Base-by-base conservation (phyloP, 2,329 filamentous ascomycete species). In the Ascomycota sp. region DNA sequence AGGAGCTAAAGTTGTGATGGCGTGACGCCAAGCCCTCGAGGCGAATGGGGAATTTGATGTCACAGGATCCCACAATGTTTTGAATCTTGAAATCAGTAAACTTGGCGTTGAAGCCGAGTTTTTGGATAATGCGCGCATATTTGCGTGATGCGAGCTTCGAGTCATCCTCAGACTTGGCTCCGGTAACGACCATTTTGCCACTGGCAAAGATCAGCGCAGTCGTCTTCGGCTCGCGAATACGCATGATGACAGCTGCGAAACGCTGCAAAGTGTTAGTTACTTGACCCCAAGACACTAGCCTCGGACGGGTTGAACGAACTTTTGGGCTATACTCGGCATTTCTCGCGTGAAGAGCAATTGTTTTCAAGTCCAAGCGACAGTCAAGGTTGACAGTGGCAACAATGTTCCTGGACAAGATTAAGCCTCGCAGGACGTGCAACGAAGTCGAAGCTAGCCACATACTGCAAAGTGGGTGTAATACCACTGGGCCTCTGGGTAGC, bases 61-160 rank as follows among this genome's bases (percentile, higher is more conserved):
- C 89, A 56, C 86, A 95, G 35, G 83, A 93, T 39, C 89, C 89
- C 41, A 98, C 89, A 40, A 98, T 95, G 58, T 98, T 98, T 64
- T 94, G 85, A 47, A 98, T 98, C 70, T 95, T 98, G 63, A 98
- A 98, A 55, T 98, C 89, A 41, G 85, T 94, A 57, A 98, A 95
- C 70, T 94, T 94, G 46, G 89, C 86, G 43, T 94, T 93, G 68
- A 98, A 98, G 38, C 89, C 89, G 36, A 98, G 80, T 64, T 98
- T 98, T 67, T 98, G 89, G 45, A 98, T 95, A 56, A 98, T 95
- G 47, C 89, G 85, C 31, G 89, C 89, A 51, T 95, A 95, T 59
- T 98, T 98, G 59, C 86, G 75, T 35, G 79, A 89, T 7, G 89
- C 89, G 47, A 98, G 74, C 62, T 94, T 94, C 35, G 82, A 92